A percentile compares a stretch with the other conserved stretches of the same genome.
These are phyloP conservation scores for Ganoderma multipileum DNA, from an alignment of 1,284 basidiomycete species.

Conservation along the genomic window DNA sequence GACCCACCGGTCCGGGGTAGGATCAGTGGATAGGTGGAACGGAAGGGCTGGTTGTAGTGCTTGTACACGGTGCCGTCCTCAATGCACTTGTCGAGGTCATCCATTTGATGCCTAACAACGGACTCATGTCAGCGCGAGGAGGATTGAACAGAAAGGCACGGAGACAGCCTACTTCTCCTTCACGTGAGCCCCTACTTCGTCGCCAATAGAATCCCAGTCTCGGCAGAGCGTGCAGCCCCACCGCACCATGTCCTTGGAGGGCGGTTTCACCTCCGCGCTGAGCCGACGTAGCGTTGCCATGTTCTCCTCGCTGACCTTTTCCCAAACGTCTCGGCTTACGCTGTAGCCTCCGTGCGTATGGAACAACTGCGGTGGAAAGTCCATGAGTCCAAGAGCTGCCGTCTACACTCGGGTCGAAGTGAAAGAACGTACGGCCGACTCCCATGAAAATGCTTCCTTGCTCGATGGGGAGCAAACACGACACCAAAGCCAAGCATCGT, in stretches of 20 bases:
- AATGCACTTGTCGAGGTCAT: neutral
- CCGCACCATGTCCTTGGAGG: neutral
- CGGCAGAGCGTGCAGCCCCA: neutral
- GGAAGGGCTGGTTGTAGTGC: neutral
- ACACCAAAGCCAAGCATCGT: neutral
- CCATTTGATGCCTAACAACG: neutral
- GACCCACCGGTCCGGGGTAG: neutral
- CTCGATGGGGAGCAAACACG: neutral
- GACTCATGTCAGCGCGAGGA: neutral
- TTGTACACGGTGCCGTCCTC: neutral
- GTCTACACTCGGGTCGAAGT: neutral
- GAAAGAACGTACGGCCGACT: neutral
- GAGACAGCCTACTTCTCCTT: neutral
- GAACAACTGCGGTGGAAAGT: neutral
- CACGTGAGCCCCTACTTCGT: neutral
- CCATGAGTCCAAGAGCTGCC: neutral
- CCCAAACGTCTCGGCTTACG: neutral
- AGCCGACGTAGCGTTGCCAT: neutral
- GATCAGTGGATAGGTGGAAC: neutral
- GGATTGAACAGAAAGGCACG: neutral
- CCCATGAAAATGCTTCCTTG: neutral
- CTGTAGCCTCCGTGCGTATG: neutral
- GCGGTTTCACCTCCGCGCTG: neutral
- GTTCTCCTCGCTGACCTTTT: neutral
- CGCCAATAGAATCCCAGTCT: neutral